Evolutionary conservation across 2,329 filamentous ascomycete genomes (phyloP).

Genomic region (Aurifilum marmelostoma): DNA sequence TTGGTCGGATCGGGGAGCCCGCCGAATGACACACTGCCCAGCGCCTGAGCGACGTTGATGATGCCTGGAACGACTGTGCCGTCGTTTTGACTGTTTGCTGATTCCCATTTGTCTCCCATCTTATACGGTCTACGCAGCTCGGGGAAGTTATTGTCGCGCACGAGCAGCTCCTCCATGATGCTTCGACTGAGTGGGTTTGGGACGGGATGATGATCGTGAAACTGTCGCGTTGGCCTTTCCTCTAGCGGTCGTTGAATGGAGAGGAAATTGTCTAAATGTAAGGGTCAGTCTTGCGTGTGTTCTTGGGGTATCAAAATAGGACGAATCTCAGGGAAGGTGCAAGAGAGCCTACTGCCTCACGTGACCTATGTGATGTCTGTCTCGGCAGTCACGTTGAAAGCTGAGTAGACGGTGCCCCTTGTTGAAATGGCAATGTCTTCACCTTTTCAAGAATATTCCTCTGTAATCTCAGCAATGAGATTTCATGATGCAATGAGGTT

Average conservation of each 20-base stretch:
- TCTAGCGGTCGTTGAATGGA: too few species aligned
- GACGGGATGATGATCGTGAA: neutral
- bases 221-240: too few species aligned
- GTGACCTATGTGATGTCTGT: neutral
- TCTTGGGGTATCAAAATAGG: neutral
- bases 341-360: neutral
- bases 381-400: neutral
- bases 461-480: neutral
- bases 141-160: neutral
- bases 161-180: neutral
- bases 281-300: neutral
- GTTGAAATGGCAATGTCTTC: too few species aligned
- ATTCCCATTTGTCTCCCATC: neutral
- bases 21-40: neutral
- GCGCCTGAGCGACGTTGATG: neutral
- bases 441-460: too few species aligned
- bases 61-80: conserved; percentile 1
- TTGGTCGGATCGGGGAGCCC: neutral
- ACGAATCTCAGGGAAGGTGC: neutral
- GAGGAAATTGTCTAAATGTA: too few species aligned
- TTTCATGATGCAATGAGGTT: too few species aligned
- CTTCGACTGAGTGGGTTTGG: neutral
- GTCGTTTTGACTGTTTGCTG: neutral
- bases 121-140: neutral
- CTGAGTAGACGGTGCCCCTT: too few species aligned